phyloP scores from a whole-genome alignment of 2,329 filamentous ascomycete genomes.

The Proliferodiscus dingleyae region DNA sequence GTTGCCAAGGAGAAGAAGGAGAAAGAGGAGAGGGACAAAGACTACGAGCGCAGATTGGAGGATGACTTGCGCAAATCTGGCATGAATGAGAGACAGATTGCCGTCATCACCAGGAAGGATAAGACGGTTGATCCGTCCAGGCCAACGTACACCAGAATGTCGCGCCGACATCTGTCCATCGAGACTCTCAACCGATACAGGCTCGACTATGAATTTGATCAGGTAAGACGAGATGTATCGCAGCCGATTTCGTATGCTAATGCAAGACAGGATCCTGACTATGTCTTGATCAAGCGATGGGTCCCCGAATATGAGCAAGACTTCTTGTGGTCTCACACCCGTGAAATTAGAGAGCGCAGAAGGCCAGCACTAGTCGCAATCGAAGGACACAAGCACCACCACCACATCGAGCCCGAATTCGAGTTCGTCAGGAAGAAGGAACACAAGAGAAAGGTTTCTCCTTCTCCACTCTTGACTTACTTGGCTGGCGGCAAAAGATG shows the following conservation, averaged over 20 bases:
- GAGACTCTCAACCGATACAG: conserved; percentile 53
- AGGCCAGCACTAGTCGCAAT: conserved; percentile 18
- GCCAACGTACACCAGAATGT: conserved; percentile 60
- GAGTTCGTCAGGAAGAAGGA: conserved; percentile 30
- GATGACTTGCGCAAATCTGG: conserved; percentile 55
- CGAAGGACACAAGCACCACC: conserved; percentile 21
- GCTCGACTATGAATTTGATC: conserved; percentile 54
- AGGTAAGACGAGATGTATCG: conserved; percentile 37
- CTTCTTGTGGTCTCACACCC: conserved; percentile 67
- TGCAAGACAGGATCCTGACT: conserved; percentile 56
- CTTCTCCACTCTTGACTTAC: conserved; percentile 28
- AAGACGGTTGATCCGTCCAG: conserved; percentile 39
- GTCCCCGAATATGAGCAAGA: conserved; percentile 68
- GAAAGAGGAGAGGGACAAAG: conserved; percentile 30
- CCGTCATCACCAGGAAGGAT: conserved; percentile 54
- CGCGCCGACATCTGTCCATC: conserved; percentile 55
- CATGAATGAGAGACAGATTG: conserved; percentile 53
- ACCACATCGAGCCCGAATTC: conserved; percentile 24
- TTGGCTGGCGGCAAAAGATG: conserved; percentile 27
- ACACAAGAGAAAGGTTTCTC: conserved; percentile 27
- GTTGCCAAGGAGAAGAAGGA: conserved; percentile 34
- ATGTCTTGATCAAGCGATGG: conserved; percentile 68
- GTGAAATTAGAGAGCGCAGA: conserved; percentile 39
- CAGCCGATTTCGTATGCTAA: conserved; percentile 29
- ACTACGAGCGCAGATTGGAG: conserved; percentile 46